Base-by-base conservation (phyloP, 805 yeast genomes). In the Schwanniomyces occidentalis region DNA sequence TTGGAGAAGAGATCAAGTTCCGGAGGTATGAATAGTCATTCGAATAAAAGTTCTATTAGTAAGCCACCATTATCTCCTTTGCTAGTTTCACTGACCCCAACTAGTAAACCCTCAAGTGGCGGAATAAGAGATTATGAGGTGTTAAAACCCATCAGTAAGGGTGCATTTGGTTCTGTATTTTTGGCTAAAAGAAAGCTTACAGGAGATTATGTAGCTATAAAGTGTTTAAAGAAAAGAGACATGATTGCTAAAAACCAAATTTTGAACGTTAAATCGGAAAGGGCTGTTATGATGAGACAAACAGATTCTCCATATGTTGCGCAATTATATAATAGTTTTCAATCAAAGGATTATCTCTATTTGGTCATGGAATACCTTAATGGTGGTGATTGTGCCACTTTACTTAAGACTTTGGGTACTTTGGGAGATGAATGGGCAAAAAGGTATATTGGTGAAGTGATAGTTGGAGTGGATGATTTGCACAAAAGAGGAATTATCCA, bases 261-360 rank as follows among this genome's bases (percentile, higher is more conserved):
- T 4, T 80, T 90, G 14, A 93, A 93, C 55, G 96, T 95, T 20
- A 85, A 85, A 50, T 85, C 96, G 1, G 99, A 95, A 57, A 68
- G 99, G 28, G 96, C 97, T 0, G 91, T 91, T n/a, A 82, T 93
- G 89, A 93, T 93, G 95, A 82, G 95, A 2, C 98, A 93, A 54
- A 78, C 95, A 2, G 91, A 89, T 43, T 84, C 91, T 24, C 95
- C 96, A 0, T 88, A 84, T 54, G 97, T 93, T 40, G 98, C 96
- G 1, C 89, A 83, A 52, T 67, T 93, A 19, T 85, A 80, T 51
- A 85, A 85, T 33, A 83, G 95, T 21, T 93, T 93, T 58, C 99
- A 93, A 61, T 86, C 87, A 41, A 76, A 78, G 32, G 95, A 88
- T 41, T 89, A 83, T 54, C 65, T 93, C 12, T 93, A 86, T 52